A percentile compares a stretch with the other conserved stretches of the same genome.
Conservation (phyloP, 768 basidiomycete genomes). For the Trametes cinnabarina region DNA sequence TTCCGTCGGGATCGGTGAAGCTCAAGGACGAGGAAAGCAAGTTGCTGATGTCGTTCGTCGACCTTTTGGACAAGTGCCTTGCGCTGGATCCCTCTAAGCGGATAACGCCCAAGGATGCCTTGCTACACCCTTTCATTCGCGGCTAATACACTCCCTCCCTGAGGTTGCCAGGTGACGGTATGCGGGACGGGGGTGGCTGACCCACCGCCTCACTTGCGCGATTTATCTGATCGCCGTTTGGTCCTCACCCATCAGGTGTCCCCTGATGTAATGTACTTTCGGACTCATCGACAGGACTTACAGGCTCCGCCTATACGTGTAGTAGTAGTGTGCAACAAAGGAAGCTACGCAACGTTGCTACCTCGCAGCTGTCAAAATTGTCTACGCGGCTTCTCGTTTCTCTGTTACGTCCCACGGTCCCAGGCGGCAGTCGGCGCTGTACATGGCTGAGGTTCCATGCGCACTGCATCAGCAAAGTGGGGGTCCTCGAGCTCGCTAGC, state of each 20-base stretch:
- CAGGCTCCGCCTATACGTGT: not conserved
- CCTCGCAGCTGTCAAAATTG: not conserved
- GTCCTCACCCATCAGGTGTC: slow-evolving; percentile 2
- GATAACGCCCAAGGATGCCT: slow-evolving; percentile 86
- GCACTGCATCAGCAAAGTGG: too few species aligned
- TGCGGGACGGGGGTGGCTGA: not conserved
- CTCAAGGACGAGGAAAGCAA: slow-evolving; percentile 88
- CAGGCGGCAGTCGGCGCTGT: too few species aligned
- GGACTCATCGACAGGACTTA: not conserved
- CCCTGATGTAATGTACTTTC: not conserved
- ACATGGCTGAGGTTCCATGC: too few species aligned
- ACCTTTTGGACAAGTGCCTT: slow-evolving; percentile 89
- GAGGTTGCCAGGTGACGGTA: not conserved
- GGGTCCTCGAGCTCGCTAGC: too few species aligned
- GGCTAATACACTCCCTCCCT: slow-evolving; percentile 31
- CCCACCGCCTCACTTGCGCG: not conserved
- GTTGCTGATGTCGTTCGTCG: slow-evolving; percentile 75
- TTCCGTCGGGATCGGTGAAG: slow-evolving; percentile 76
- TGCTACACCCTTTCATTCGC: slow-evolving; percentile 83
- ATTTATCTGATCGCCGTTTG: not conserved
- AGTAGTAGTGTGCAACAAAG: not conserved
- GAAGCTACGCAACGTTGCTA: not conserved
- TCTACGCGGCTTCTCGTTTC: not conserved
- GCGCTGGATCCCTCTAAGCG: slow-evolving; percentile 82
- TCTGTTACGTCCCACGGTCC: too few species aligned